Evolutionary conservation across 116 monocot genomes (phyloP).

Genomic region (Posidonia oceanica): DNA sequence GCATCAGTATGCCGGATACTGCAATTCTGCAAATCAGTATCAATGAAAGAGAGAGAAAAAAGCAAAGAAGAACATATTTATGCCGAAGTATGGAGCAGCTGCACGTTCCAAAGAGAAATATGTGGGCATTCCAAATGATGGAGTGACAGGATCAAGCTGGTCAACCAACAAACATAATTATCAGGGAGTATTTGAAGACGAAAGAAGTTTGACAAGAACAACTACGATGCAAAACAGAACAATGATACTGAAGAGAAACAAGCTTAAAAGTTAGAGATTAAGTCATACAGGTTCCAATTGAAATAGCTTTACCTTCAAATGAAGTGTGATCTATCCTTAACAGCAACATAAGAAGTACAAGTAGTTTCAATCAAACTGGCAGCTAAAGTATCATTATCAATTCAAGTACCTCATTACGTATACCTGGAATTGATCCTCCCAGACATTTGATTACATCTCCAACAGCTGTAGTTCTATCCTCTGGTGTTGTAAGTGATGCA

Average conservation of each 20-base stretch:
- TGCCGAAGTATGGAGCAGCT: conserved; percentile 93
- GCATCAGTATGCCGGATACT: too few relatives aligned
- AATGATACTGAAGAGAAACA: too few relatives aligned
- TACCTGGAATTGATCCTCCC: conserved; percentile 74
- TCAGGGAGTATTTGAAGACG: neutral
- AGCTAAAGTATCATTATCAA: neutral
- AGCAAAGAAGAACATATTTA: too few relatives aligned
- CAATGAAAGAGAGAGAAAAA: too few relatives aligned
- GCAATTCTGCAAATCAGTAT: too few relatives aligned
- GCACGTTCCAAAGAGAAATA: conserved; percentile 93
- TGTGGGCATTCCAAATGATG: conserved; percentile 56
- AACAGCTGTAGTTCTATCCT: conserved; percentile 64
- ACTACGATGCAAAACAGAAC: too few relatives aligned
- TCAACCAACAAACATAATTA: conserved; percentile 4
- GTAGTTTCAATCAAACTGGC: neutral
- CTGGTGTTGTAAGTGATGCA: conserved; percentile 48
- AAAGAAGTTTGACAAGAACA: neutral
- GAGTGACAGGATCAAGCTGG: conserved; percentile 76
- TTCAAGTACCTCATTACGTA: conserved; percentile 79
- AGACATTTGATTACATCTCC: conserved; percentile 53
- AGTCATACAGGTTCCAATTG: neutral
- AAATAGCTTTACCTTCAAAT: neutral
- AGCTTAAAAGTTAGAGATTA: too few relatives aligned
- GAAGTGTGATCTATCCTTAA: neutral
- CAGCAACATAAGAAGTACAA: neutral